A percentile compares a stretch with the other conserved stretches of the same genome.
Conservation (phyloP, 768 basidiomycete genomes). For the Lyophyllum atratum region DNA sequence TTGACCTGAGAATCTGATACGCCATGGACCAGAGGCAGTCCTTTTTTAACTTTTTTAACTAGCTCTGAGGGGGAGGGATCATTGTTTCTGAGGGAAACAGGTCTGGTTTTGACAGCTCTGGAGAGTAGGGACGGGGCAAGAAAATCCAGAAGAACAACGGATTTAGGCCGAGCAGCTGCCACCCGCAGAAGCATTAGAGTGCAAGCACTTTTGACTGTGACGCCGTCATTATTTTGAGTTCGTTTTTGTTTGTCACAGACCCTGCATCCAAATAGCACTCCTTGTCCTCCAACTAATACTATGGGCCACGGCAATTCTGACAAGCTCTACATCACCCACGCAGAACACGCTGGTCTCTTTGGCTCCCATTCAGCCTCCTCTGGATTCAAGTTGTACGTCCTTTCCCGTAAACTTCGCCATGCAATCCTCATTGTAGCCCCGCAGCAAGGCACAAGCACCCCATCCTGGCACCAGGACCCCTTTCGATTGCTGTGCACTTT, state of each 20-base stretch:
- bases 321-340: conserved; percentile 89
- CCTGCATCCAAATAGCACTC: not conserved
- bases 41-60: conserved; percentile 16
- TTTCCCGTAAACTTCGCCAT: conserved; percentile 4
- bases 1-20: conserved; percentile 19
- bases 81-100: conserved; percentile 7
- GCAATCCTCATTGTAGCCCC: conserved; percentile 13
- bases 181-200: conserved; percentile 7
- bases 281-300: conserved; percentile 12
- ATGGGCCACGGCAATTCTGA: conserved; percentile 89
- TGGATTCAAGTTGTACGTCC: conserved; percentile 63
- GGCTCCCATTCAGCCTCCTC: conserved; percentile 82
- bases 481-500: conserved; percentile 91
- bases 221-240: conserved; percentile 6
- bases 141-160: conserved; percentile 41
- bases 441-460: conserved; percentile 67
- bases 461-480: conserved; percentile 70
- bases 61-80: conserved; percentile 6
- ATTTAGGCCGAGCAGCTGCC: conserved; percentile 23
- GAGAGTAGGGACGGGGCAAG: conserved; percentile 37
- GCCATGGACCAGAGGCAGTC: conserved; percentile 6
- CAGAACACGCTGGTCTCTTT: conserved; percentile 79
- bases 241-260: not conserved
- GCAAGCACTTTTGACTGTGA: not conserved
- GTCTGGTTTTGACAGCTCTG: conserved; percentile 9